Evolutionary conservation across 2,329 filamentous ascomycete genomes (phyloP), one percentile per base, ranked within the genome.

Genomic region (Fusarium ambrosium): DNA sequence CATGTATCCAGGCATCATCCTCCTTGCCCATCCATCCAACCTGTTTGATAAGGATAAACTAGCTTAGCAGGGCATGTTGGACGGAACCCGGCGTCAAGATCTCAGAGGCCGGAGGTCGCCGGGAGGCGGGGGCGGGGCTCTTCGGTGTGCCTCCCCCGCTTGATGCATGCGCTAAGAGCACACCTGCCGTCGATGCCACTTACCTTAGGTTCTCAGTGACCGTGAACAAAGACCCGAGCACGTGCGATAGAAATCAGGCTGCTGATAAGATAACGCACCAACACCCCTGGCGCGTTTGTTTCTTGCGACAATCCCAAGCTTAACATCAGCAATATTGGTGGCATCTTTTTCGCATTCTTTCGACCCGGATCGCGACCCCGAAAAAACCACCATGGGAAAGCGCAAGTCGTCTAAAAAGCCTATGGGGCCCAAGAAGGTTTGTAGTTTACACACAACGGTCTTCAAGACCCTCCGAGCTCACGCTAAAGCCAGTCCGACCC

Each of bases 341-440:
- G 76, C 61, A 68, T 61, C 66, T 55, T 66, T 70, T 76, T 73
- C 68, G 68, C 70, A 62, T 68, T 59, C 41, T 59, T 59, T 37
- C 36, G 34, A 67, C 67, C 60, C 43, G 61, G 67, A 62, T 71
- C 62, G 71, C 72, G 61, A 76, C 69, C 64, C 66, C 67, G 64
- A 60, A 62, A 72, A 66, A 70, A 62, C 64, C 76, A 81, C 60
- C 56, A 88, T 95, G 96, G 96, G 96, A 73, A 98, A 98, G 89
- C 94, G 96, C 83, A 98, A 97, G 89, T 97, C 97, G 89, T 93
- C 95, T 64, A 90, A 91, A 81, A 95, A 95, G 87, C 94, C 94
- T 18, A 89, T 92, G 82, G 94, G 92, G 73, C 92, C 94, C 29
- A 97, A 94, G 85, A 97, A 92, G 92, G 94, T 94, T 86, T 76